phyloP scores from a whole-genome alignment of 2,329 filamentous ascomycete species.

The Fusarium pilosicola region DNA sequence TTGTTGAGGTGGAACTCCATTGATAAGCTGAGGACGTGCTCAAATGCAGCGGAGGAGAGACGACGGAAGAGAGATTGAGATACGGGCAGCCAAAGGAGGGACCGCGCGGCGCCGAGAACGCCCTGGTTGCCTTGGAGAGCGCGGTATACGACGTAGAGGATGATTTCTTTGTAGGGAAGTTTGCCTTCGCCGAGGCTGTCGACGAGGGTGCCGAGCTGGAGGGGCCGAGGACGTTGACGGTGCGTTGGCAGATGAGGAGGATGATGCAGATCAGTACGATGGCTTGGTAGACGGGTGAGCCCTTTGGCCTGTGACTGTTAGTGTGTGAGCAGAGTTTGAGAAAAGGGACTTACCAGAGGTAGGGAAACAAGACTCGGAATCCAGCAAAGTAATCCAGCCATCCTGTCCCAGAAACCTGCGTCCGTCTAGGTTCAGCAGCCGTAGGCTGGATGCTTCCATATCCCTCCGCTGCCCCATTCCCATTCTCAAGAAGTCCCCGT shows the following conservation, averaged over 20 bases:
- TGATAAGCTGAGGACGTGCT: slow-evolving; percentile 58
- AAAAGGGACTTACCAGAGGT: slow-evolving; percentile 50
- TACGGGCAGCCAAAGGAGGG: slow-evolving; percentile 60
- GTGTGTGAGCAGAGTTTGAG: not conserved
- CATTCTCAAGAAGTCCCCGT: slow-evolving; percentile 54
- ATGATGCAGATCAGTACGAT: slow-evolving; percentile 54
- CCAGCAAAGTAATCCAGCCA: slow-evolving; percentile 60
- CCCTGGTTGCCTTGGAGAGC: slow-evolving; percentile 59
- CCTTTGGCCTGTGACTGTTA: slow-evolving; percentile 52
- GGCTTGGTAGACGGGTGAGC: slow-evolving; percentile 53
- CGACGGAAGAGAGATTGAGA: slow-evolving; percentile 56
- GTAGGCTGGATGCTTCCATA: slow-evolving; percentile 43
- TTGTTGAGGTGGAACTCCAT: slow-evolving; percentile 63
- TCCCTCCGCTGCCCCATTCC: slow-evolving; percentile 43
- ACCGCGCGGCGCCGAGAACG: slow-evolving; percentile 53
- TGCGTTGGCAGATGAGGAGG: slow-evolving; percentile 54
- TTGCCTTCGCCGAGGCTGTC: slow-evolving; percentile 53
- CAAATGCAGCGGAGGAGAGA: slow-evolving; percentile 57
- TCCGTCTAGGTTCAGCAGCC: slow-evolving; percentile 33
- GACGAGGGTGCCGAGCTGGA: slow-evolving; percentile 55
- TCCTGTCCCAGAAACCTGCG: slow-evolving; percentile 49
- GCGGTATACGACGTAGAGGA: slow-evolving; percentile 57
- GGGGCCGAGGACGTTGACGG: slow-evolving; percentile 56
- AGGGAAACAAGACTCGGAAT: slow-evolving; percentile 57
- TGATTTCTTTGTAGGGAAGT: slow-evolving; percentile 55